Evolutionary conservation across 75 land plant species (phyloP), one percentile per base, ranked within the genome.

Genomic region (Pseudotsuga menziesii): DNA sequence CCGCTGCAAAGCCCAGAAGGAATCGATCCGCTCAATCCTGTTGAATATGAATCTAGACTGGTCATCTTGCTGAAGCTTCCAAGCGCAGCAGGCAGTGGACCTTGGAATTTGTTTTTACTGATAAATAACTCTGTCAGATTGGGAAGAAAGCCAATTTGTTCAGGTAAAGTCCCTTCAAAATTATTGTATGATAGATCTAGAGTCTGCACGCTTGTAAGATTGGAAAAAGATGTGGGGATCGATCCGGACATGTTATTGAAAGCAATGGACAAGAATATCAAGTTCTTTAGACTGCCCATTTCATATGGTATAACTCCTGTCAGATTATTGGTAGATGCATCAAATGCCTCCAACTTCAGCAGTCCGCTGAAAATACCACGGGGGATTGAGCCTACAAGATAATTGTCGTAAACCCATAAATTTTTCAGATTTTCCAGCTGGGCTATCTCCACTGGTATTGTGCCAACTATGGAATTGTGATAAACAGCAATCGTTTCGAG

Each of bases 361-460:
- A 95, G 79, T n/a, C 88, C 87, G 14, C 88, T 77, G 29, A 95
- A 76, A 1, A 44, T 5, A 1, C 88, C 80, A 0, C 17, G 56
- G 20, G 98, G 96, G 2, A 95, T 52, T 22, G 70, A 70, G 3
- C 98, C 98, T 11, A 79, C 55, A 32, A 96, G 74, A 0, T 72
- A 12, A 56, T 91, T 89, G 26, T 57, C 26, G 58, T 83, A 93
- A 3, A 91, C 75, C 84, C 86, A 86, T 7, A 93, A 81, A 80
- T 72, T 79, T 85, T 79, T 79, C 5, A 95, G 80, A 3, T 88
- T 85, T 5, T 44, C 35, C 48, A 94, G 83, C 60, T 78, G 78
- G 15, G 79, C 54, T 19, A 93, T 79, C 22, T 86, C 89, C 17
- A 56, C 57, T 5, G 98, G 96, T 56, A 96, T 85, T 29, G 13